These are phyloP conservation scores for Rhizomucor miehei DNA, from an alignment of 371 early-diverging fungal species.

Conservation along the genomic window DNA sequence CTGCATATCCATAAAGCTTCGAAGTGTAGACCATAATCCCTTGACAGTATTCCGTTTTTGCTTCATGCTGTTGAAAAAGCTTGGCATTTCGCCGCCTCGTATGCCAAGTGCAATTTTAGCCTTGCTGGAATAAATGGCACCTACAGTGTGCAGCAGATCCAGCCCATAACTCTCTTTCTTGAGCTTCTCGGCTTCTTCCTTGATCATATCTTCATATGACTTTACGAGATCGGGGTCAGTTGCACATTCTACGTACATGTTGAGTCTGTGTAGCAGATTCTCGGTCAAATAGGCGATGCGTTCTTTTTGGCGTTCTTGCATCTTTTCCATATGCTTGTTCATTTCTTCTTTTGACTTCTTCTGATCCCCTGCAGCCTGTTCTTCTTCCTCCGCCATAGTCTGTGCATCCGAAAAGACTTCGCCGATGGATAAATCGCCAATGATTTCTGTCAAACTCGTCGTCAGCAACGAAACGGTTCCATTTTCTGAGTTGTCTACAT, in stretches of 20 bases:
- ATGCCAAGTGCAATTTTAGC: conserved; percentile 79
- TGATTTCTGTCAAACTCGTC: conserved; percentile 34
- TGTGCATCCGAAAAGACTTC: conserved; percentile 41
- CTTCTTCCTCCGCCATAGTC: conserved; percentile 17
- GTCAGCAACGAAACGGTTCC: too few species aligned
- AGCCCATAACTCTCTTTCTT: conserved; percentile 88
- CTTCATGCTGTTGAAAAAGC: conserved; percentile 60
- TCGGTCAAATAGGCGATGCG: conserved; percentile 78
- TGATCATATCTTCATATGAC: conserved; percentile 69
- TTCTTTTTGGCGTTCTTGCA: conserved; percentile 53
- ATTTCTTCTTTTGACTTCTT: conserved; percentile 21
- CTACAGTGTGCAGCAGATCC: conserved; percentile 90
- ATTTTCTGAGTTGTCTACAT: too few species aligned
- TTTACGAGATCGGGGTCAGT: conserved; percentile 40
- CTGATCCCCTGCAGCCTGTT: conserved; percentile 5
- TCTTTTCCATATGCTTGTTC: conserved; percentile 57
- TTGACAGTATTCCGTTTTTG: conserved; percentile 83
- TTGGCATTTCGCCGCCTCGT: conserved; percentile 56
- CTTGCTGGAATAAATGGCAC: conserved; percentile 83
- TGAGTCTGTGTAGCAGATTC: conserved; percentile 72
- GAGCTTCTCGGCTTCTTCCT: conserved; percentile 82
- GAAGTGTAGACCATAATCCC: conserved; percentile 87
- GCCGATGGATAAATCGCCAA: conserved; percentile 47
- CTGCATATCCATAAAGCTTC: conserved; percentile 89
- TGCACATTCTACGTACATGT: conserved; percentile 70